Evolutionary conservation across 495 filamentous ascomycete genomes (phyloP), one percentile per base, ranked within the genome.

Genomic region (Antarctomyces pellizariae): DNA sequence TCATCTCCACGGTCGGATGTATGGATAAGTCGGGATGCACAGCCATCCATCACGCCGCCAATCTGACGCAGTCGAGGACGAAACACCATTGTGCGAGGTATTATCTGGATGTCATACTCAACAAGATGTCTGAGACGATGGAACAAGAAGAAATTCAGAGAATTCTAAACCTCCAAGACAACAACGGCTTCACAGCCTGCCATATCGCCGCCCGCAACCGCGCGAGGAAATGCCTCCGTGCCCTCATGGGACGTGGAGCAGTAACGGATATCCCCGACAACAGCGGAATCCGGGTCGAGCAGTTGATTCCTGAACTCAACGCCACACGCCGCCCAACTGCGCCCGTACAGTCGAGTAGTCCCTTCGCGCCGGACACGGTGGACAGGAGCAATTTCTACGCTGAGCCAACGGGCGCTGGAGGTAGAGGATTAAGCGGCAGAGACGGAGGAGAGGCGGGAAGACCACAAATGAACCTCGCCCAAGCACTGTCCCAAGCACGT

Each of bases 41-140:
- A 0, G 71, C 89, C 26, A 79, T 97, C 36, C 86, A 97, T 38
- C 86, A 95, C 38, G 79, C 86, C 18, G 72, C 79, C 4, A 71
- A 71, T 34, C 79, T 78, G 29, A 90, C 82, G 18, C 62, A 61
- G 26, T 73, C 67, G 31, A 67, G 71, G 18, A 69, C 66, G 21
- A 91, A 80, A 43, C 72, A 74, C 42, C 69, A 73, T 14, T 82
- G 70, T 36, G 76, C 79, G 11, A 65, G 75, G 9, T 93, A 95
- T 42, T 97, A 97, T 44, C 64, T 90, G 17, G 83, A 93, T 41
- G 66, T 73, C 28, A 60, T 93, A n/a, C 57, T 93, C 16, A 75
- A 83, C 46, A 83, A 71, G 47, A 54, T 97, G 13, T 59, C 62
- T 30, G 71, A 82, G 36, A 57, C 62, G 1, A 61, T 62, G 28